These are phyloP conservation scores for Phalaenopsis hybrid DNA, from an alignment of 116 monocot species.

Conservation along the genomic window DNA sequence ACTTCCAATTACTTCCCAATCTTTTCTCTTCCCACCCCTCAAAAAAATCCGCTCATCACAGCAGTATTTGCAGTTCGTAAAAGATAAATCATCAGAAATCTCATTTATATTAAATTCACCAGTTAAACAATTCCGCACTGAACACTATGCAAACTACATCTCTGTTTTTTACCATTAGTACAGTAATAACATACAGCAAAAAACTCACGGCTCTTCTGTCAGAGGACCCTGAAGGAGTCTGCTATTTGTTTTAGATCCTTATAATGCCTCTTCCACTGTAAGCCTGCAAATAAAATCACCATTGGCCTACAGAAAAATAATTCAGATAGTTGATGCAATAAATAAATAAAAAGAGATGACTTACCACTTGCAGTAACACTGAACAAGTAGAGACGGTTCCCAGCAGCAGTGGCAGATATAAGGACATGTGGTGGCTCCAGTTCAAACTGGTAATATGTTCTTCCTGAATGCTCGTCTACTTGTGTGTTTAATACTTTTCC, in stretches of 20 bases:
- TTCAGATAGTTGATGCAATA: not conserved
- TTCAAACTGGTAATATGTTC: constrained; percentile 84
- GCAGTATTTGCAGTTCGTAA: too few relatives aligned
- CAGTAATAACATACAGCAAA: too few relatives aligned
- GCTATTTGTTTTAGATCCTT: constrained; percentile 71
- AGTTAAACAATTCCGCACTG: too few relatives aligned
- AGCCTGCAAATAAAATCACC: constrained; percentile 33
- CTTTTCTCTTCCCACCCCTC: too few relatives aligned
- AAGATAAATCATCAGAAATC: too few relatives aligned
- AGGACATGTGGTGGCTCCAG: constrained; percentile 81
- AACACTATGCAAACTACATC: too few relatives aligned
- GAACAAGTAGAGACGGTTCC: constrained; percentile 88
- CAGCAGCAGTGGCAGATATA: constrained; percentile 89
- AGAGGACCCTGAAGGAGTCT: constrained; percentile 66
- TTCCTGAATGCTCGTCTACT: constrained; percentile 59
- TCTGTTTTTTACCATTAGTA: too few relatives aligned
- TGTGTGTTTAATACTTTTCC: constrained; percentile 67
- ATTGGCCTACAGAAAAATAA: not conserved
- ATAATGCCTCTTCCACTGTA: constrained; percentile 89
- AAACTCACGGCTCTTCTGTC: constrained; percentile 4
- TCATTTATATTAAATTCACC: too few relatives aligned
- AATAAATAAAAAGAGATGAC: not conserved
- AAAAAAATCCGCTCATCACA: too few relatives aligned
- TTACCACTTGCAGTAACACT: constrained; percentile 63
- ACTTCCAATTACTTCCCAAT: too few relatives aligned